phyloP scores from a whole-genome alignment of 495 filamentous ascomycete genomes.

The Daldinia vernicosa region DNA sequence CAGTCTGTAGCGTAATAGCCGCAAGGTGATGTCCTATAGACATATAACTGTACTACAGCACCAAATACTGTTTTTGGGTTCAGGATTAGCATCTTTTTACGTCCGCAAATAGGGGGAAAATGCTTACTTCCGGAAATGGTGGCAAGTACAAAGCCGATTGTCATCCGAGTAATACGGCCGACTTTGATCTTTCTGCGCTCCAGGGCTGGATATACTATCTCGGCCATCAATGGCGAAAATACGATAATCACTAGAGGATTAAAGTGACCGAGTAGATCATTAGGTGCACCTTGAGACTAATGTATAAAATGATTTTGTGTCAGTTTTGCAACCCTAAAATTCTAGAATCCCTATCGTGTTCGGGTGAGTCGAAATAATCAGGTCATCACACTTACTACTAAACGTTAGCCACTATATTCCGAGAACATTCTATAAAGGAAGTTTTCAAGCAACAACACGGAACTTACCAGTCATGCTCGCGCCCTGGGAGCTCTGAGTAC shows the following conservation, averaged over 20 bases:
- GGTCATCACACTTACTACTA: no score
- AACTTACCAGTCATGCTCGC: conserved; percentile 62
- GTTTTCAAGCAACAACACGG: no score
- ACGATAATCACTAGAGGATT: conserved; percentile 72
- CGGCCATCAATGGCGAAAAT: conserved; percentile 70
- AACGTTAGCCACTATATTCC: no score
- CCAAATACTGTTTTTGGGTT: conserved; percentile 50
- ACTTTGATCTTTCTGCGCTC: conserved; percentile 65
- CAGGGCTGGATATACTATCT: conserved; percentile 67
- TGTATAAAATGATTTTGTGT: no score
- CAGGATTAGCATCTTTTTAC: neutral
- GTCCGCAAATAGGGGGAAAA: neutral
- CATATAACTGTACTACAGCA: conserved; percentile 71
- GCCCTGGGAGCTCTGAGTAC: no score
- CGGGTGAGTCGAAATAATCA: no score
- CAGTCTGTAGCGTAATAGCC: conserved; percentile 57
- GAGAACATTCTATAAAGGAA: no score
- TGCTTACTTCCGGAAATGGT: conserved; percentile 45
- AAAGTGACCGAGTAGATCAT: conserved; percentile 68
- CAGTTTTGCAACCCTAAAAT: no score
- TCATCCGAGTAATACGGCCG: conserved; percentile 71
- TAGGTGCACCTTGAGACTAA: no score
- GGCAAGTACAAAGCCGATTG: conserved; percentile 69
- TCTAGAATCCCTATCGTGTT: no score
- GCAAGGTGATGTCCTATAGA: conserved; percentile 58